Evolutionary conservation across 1,139 yeast species (phyloP).

Genomic region (Magnusiomyces suaveolens): DNA sequence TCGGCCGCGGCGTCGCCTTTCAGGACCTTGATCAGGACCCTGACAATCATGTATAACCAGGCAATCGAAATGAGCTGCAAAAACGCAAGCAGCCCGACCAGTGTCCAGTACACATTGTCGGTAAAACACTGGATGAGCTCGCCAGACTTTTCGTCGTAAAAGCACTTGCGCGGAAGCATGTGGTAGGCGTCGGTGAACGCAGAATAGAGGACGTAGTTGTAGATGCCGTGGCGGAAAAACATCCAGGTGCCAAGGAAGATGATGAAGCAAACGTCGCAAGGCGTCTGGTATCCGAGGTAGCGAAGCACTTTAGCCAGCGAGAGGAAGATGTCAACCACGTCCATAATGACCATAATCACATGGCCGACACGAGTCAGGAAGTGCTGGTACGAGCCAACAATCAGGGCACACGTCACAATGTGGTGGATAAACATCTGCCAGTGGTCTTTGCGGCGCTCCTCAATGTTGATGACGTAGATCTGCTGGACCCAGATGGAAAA

Average conservation of each 20-base stretch:
- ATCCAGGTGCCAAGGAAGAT: constrained; percentile 65
- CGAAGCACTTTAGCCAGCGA: constrained; percentile 68
- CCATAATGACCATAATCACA: constrained; percentile 70
- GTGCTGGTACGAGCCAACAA: constrained; percentile 63
- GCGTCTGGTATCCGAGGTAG: constrained; percentile 50
- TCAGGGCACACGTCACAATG: constrained; percentile 60
- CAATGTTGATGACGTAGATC: constrained; percentile 64
- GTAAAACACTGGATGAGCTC: constrained; percentile 47
- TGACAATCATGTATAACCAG: constrained; percentile 68
- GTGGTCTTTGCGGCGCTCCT: constrained; percentile 72
- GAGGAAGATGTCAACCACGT: constrained; percentile 64
- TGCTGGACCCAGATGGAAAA: constrained; percentile 77
- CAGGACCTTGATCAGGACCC: constrained; percentile 60
- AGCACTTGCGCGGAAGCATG: constrained; percentile 23
- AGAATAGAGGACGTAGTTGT: constrained; percentile 52
- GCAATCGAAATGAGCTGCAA: constrained; percentile 56
- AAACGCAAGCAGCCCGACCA: constrained; percentile 50
- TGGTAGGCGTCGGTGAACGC: constrained; percentile 25
- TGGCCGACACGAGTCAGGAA: constrained; percentile 74
- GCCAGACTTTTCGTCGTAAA: constrained; percentile 22
- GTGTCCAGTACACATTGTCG: constrained; percentile 40
- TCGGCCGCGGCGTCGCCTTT: constrained; percentile 63
- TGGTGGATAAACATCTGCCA: constrained; percentile 84
- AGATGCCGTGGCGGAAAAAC: constrained; percentile 60
- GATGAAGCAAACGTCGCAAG: constrained; percentile 64